Base-by-base conservation (phyloP, 352 stramenopile genomes). In the Aphanomyces cochlioides region DNA sequence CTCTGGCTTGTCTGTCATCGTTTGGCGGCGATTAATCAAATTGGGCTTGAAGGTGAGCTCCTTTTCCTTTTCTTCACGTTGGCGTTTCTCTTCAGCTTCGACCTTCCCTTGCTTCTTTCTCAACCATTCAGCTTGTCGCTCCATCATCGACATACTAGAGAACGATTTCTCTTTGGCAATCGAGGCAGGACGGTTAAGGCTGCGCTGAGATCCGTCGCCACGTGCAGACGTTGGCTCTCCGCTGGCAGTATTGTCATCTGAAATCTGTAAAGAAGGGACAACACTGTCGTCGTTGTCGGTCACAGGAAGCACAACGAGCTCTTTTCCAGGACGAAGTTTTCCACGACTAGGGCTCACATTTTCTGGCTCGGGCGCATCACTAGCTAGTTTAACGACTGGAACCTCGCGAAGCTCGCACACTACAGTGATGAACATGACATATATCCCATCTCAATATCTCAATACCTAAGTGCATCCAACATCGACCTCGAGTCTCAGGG, bases 31-130 rank as follows among this genome's bases (percentile, higher is more conserved):
- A 6, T 61, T 61, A 34, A 93, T 79, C 38, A 94, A 75, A 59
- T 94, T 92, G 13, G 86, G 86, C 59, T 89, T 84, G 70, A 94
- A 94, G 21, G 86, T 94, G 17, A 94, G 78, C 61, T 94, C 86
- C 66, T 85, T 84, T 28, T 90, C 81, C 17, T 79, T 89, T 63
- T 92, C 86, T 43, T 89, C 80, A 6, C 80, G 77, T 39, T 92
- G 85, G 0, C 86, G 79, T 38, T 79, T 76, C 21, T 82, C 79
- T 66, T 92, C 84, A 8, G 73, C 77, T 39, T 84, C 83, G 65
- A 90, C 75, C 66, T 91, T 91, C 37, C 91, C 82, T 36, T 90
- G 79, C 39, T 92, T 94, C 74, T 90, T 89, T 38, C 73, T 66
- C 13, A 94, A 76, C 84, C 85, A 92, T 72, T 92, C 80, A 59